These are phyloP conservation scores for Coelastrella sp. DNA, from an alignment of 139 green algal species.

Conservation along the genomic window DNA sequence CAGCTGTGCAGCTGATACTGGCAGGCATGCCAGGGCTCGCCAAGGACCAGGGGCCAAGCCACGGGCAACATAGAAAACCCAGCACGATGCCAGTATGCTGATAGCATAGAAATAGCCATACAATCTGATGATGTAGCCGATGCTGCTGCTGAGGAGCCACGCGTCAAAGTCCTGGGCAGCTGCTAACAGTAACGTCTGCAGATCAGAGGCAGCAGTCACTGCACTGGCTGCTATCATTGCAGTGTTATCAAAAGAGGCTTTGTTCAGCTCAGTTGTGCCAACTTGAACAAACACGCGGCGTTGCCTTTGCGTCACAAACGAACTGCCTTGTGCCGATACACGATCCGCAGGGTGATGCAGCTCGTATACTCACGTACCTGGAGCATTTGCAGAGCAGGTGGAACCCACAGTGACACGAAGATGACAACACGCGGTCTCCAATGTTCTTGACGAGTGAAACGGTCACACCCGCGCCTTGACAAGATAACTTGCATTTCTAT, in stretches of 20 bases:
- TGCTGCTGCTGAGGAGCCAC: background rate
- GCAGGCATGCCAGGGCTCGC: conserved; percentile 25
- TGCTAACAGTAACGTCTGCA: background rate
- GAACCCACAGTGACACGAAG: background rate
- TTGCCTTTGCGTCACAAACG: no score
- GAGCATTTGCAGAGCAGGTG: no score
- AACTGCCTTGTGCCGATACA: no score
- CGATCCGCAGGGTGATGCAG: no score
- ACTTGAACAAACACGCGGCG: no score
- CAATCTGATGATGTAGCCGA: conserved; percentile 18
- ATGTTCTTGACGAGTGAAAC: conserved; percentile 3
- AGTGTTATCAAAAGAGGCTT: no score
- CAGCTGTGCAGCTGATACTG: conserved; percentile 23
- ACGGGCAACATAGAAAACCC: conserved; percentile 23
- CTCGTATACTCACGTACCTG: no score
- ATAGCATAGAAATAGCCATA: conserved; percentile 31
- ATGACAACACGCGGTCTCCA: conserved; percentile 1
- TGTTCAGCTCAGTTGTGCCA: no score
- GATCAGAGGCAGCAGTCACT: background rate
- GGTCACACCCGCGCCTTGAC: background rate
- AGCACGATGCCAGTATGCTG: conserved; percentile 12
- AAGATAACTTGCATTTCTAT: background rate
- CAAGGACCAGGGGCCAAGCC: background rate
- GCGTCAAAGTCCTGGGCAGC: conserved; percentile 13
- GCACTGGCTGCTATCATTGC: background rate